A percentile compares a stretch with the other conserved stretches of the same genome.
Evolutionary conservation across 2,329 filamentous ascomycete species (phyloP).

Genomic region (Zalaria sp.): DNA sequence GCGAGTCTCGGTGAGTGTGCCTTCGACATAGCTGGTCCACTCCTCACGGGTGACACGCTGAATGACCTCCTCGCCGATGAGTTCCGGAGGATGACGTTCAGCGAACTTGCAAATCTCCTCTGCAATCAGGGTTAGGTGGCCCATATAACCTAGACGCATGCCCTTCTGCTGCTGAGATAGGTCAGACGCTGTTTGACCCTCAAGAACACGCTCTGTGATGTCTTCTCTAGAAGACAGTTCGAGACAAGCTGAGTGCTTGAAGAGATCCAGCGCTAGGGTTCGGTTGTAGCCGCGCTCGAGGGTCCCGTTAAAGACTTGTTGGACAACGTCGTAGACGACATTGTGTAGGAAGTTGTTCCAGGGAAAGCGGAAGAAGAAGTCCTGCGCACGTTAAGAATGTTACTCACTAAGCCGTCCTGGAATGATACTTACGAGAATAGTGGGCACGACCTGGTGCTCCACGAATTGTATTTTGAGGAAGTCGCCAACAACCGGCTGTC

Average conservation of each 20-base stretch:
- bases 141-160: constrained; percentile 96
- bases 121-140: constrained; percentile 88
- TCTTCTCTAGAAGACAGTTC: constrained; percentile 52
- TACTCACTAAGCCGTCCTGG: not conserved
- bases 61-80: constrained; percentile 69
- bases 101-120: constrained; percentile 99
- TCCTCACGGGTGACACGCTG: constrained; percentile 79
- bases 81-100: constrained; percentile 78
- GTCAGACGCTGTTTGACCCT: constrained; percentile 77
- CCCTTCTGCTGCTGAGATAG: constrained; percentile 69
- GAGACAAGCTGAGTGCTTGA: constrained; percentile 23
- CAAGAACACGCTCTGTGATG: constrained; percentile 81
- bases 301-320: constrained; percentile 96
- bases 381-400: constrained; percentile 34
- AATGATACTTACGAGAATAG: constrained; percentile 61
- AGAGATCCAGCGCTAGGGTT: constrained; percentile 78
- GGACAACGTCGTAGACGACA: constrained; percentile 96
- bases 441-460: constrained; percentile 84
- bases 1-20: constrained; percentile 79
- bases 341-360: constrained; percentile 99
- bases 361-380: constrained; percentile 95
- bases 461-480: constrained; percentile 94
- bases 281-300: constrained; percentile 95
- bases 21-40: constrained; percentile 92
- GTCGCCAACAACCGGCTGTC: constrained; percentile 78